phyloP scores from a whole-genome alignment of 495 filamentous ascomycete genomes.

The Penicillium alfredii region DNA sequence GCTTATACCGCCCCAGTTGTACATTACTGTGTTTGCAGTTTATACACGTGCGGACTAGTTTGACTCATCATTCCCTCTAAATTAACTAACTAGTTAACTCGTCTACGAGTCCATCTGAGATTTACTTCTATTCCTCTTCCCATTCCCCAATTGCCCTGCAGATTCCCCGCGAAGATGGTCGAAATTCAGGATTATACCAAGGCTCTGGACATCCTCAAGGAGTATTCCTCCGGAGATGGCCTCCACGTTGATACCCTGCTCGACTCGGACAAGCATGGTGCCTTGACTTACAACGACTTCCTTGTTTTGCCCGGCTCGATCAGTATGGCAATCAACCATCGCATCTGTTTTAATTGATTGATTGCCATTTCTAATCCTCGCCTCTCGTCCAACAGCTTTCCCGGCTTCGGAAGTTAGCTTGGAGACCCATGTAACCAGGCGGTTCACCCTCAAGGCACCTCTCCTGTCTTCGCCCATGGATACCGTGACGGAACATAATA shows the following conservation, averaged over 20 bases:
- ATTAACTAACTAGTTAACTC: no score
- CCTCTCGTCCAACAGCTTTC: constrained; percentile 54
- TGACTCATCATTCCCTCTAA: no score
- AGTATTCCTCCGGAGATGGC: constrained; percentile 71
- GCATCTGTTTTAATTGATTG: no score
- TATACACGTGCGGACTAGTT: no score
- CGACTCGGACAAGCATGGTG: constrained; percentile 80
- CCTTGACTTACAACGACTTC: constrained; percentile 81
- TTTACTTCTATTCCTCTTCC: no score
- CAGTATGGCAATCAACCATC: constrained; percentile 45
- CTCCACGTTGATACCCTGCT: constrained; percentile 76
- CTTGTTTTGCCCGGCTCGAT: constrained; percentile 62
- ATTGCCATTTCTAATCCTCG: constrained; percentile 26
- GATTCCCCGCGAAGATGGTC: constrained; percentile 39
- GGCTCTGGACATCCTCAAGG: constrained; percentile 71
- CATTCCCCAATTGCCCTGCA: no score
- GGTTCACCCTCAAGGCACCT: constrained; percentile 88
- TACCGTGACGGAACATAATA: constrained; percentile 97
- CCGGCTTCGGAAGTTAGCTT: constrained; percentile 83
- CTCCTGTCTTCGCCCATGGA: constrained; percentile 98
- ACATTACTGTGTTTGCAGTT: no score
- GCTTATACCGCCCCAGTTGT: no score
- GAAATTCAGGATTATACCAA: constrained; percentile 51
- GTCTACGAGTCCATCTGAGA: no score
- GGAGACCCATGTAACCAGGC: constrained; percentile 88